phyloP scores from a whole-genome alignment of 805 yeast species.

The Naumovozyma dairenensis region DNA sequence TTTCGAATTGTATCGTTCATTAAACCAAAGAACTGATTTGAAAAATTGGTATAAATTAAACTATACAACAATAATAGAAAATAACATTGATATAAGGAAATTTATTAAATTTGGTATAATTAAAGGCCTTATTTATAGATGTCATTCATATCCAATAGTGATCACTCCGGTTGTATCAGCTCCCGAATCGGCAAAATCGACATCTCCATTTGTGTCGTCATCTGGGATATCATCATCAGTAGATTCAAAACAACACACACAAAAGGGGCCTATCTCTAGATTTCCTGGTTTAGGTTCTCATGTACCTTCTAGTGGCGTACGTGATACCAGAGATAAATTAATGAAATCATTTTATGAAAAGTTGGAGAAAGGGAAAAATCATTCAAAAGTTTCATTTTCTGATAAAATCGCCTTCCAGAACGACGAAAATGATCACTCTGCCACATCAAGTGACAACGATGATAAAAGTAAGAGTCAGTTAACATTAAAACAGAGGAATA shows the following conservation, averaged over 20 bases:
- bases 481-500: conserved; percentile 12
- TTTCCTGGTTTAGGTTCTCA: too few relatives aligned
- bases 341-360: conserved; percentile 23
- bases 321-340: conserved; percentile 25
- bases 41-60: conserved; percentile 77
- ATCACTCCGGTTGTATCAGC: too few relatives aligned
- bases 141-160: conserved; percentile 66
- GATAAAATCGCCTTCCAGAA: too few relatives aligned
- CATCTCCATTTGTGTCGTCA: too few relatives aligned
- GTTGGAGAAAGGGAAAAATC: too few relatives aligned
- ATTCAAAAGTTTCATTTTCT: conserved; percentile 20
- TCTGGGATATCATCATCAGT: too few relatives aligned
- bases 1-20: conserved; percentile 64
- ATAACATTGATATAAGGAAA: conserved; percentile 69
- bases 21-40: conserved; percentile 68
- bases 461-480: conserved; percentile 4
- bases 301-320: conserved; percentile 28
- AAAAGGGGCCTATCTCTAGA: too few relatives aligned
- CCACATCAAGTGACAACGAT: too few relatives aligned
- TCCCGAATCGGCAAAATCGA: too few relatives aligned
- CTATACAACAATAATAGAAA: conserved; percentile 36
- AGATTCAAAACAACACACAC: too few relatives aligned
- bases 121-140: conserved; percentile 72
- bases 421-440: not conserved
- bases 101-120: conserved; percentile 81